Evolutionary conservation across 306 rosid species (phyloP), one percentile per base, ranked within the genome.

Genomic region (Ceratonia siliqua): DNA sequence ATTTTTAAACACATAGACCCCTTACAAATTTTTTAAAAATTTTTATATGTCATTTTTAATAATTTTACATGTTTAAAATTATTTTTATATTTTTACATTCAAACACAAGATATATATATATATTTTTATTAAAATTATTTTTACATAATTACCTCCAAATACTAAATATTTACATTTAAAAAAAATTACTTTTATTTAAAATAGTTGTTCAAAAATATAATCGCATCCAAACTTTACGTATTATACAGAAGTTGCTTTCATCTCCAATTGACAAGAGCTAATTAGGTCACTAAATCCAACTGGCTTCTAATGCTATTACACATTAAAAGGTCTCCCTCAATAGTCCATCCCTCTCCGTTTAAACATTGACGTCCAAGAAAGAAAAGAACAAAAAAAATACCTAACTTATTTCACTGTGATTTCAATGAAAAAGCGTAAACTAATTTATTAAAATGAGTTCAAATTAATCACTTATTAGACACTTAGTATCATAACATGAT

Each of bases 201-300:
- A n/a, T n/a, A n/a, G n/a, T n/a, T n/a, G n/a, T n/a, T n/a, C n/a
- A n/a, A n/a, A n/a, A n/a, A n/a, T n/a, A n/a, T n/a, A n/a, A n/a
- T n/a, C n/a, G n/a, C n/a, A n/a, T n/a, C n/a, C n/a, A n/a, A n/a
- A n/a, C n/a, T n/a, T n/a, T n/a, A n/a, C n/a, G n/a, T n/a, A n/a
- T n/a, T 21, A 53, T 50, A 36, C 7, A 20, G 55, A 79, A 62
- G 49, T 49, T 18, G 2, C 72, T 32, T 66, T 71, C 76, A 17
- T 27, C 75, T 32, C 48, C 9, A 50, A 1, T 66, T 68, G 63
- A 79, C 53, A 63, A 33, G 30, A 54, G 33, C 38, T 22, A 3
- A 25, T 75, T 75, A 70, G 72, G 57, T 75, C 49, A 27, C 63
- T 28, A 43, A 73, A 68, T 55, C 53, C 57, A 28, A 9, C 7